A percentile compares a stretch with the other conserved stretches of the same genome.
Evolutionary conservation across 2,329 filamentous ascomycete genomes (phyloP).

Genomic region (Zymoseptoria crescenta): DNA sequence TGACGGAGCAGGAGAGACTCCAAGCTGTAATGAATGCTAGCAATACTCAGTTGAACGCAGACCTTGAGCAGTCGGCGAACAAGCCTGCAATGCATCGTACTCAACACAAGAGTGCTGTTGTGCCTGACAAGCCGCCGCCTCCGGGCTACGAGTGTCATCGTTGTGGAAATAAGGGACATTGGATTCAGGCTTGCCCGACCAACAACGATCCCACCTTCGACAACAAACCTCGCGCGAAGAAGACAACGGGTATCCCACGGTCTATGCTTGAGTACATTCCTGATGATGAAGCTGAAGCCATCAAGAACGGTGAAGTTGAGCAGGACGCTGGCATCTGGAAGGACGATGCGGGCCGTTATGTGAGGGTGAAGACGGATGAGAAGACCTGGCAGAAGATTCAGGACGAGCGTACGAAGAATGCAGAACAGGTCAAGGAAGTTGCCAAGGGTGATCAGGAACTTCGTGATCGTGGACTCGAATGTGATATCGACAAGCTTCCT

Average conservation of each 20-base stretch:
- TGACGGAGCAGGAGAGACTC: slow-evolving; percentile 91
- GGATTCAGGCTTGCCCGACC: slow-evolving; percentile 97
- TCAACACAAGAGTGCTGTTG: slow-evolving; percentile 58
- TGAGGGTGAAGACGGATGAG: slow-evolving; percentile 91
- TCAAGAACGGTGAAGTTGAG: slow-evolving; percentile 55
- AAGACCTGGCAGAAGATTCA: slow-evolving; percentile 96
- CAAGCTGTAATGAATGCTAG: slow-evolving; percentile 86
- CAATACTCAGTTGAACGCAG: slow-evolving; percentile 84
- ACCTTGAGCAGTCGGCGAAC: slow-evolving; percentile 89
- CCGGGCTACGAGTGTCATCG: slow-evolving; percentile 94
- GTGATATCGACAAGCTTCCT: slow-evolving; percentile 93
- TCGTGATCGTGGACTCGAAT: slow-evolving; percentile 81
- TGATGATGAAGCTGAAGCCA: slow-evolving; percentile 59
- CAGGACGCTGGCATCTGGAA: slow-evolving; percentile 85
- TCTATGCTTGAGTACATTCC: slow-evolving; percentile 95
- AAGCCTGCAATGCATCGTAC: slow-evolving; percentile 36
- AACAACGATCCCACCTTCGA: slow-evolving; percentile 97
- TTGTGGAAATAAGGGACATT: slow-evolving; percentile 92
- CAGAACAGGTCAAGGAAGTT: slow-evolving; percentile 66
- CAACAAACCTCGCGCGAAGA: slow-evolving; percentile 84
- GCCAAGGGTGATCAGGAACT: slow-evolving; percentile 76
- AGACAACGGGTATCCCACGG: slow-evolving; percentile 91
- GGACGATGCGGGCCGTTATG: slow-evolving; percentile 82
- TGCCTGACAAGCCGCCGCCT: slow-evolving; percentile 88
- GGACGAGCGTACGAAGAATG: slow-evolving; percentile 81